Base-by-base conservation (phyloP, 2,329 filamentous ascomycete species). In the Aspergillus sp. region DNA sequence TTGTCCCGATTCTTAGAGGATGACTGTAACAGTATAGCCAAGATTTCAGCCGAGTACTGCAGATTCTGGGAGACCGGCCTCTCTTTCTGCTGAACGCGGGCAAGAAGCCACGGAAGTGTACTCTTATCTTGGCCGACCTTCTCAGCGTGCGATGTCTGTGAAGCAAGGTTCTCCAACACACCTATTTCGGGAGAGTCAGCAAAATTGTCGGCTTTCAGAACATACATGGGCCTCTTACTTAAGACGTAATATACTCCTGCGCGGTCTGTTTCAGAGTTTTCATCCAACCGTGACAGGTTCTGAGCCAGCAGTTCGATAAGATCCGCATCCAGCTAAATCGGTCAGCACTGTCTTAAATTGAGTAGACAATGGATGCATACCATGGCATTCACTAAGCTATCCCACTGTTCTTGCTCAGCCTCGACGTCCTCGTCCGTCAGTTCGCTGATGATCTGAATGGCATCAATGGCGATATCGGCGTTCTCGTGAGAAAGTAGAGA, bases 381-480 rank as follows among this genome's bases (percentile, higher is more conserved):
- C 76, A 87, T 79, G 2, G 81, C 79, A 56, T 80, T 75, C 0
- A 92, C 90, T 8, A 99, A 74, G 1, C 74, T 78, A 55, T 88
- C 83, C 90, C 92, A 96, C 63, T 96, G 85, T 50, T 83, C 83
- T 61, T 91, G 86, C 54, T 87, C 84, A 2, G 89, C 90, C 40
- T 86, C 81, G 2, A 96, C 90, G 65, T 97, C 93, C 67, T 99
- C 92, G 63, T 97, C 94, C 13, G 90, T 95, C 60, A 97, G 76
- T 74, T 99, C 94, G 51, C 84, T 86, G 47, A 99, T 83, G 44
- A 96, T 89, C 74, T 97, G 89, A 46, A 96, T 86, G 0, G 88
- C 89, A 57, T 88, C 89, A 62, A 97, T 95, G 10, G 94, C 91
- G 59, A 99, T 95, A 66, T 99, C 94, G 0, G 92, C 93, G 69